Evolutionary conservation across 2,329 filamentous ascomycete genomes (phyloP).

Genomic region (Ophiocordyceps australis): DNA sequence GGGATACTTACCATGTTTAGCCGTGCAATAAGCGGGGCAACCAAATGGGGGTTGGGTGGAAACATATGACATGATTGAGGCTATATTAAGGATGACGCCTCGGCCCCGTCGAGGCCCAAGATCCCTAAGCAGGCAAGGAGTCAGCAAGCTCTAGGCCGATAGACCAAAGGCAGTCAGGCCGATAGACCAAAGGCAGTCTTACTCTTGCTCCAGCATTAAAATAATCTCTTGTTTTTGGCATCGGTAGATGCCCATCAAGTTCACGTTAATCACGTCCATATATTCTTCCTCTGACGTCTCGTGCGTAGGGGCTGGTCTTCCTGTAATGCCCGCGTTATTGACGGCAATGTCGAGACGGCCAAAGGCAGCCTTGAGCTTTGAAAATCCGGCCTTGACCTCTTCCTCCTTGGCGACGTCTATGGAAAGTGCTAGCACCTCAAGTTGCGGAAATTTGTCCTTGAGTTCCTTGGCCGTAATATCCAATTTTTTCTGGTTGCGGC

Average conservation of each 20-base stretch:
- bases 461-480: conserved; percentile 14
- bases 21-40: conserved; percentile 28
- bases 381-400: conserved; percentile 22
- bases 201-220: conserved; percentile 32
- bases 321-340: conserved; percentile 35
- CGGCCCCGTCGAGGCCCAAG: conserved; percentile 19
- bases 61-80: conserved; percentile 30
- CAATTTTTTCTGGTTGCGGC: conserved; percentile 19
- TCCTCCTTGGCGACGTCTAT: conserved; percentile 25
- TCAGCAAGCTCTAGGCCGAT: not conserved
- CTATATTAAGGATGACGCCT: conserved; percentile 34
- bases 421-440: conserved; percentile 20
- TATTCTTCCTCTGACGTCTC: conserved; percentile 27
- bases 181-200: no score
- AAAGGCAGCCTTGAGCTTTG: conserved; percentile 21
- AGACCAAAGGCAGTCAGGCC: not conserved
- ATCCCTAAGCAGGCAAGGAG: conserved; percentile 9
- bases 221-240: conserved; percentile 33
- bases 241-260: conserved; percentile 37
- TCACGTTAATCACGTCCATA: conserved; percentile 28
- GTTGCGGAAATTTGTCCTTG: conserved; percentile 14
- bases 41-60: conserved; percentile 14
- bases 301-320: conserved; percentile 21
- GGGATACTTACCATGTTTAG: conserved; percentile 29
- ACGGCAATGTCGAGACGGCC: conserved; percentile 35